Conservation (phyloP, 1,139 yeast species). For the Magnusiomyces magnusii region DNA sequence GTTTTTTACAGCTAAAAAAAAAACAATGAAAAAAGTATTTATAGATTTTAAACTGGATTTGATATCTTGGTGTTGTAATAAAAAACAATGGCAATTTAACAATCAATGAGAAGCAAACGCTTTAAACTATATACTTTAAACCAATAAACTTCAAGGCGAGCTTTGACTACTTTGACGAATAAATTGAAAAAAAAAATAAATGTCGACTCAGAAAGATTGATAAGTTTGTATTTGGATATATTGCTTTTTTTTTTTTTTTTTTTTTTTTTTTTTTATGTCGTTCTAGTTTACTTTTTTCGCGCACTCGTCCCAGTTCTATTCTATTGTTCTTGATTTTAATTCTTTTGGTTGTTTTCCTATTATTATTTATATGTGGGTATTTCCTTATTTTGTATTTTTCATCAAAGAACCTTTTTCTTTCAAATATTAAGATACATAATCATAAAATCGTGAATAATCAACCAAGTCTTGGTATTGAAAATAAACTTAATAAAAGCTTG, state of each 20-base stretch:
- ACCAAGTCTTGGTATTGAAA: neutral
- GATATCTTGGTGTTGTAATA: neutral
- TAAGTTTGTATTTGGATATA: too few species aligned
- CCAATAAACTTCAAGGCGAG: too few species aligned
- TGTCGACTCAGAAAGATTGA: too few species aligned
- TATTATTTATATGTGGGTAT: neutral
- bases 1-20: neutral
- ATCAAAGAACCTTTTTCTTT: too few species aligned
- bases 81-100: neutral
- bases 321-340: neutral
- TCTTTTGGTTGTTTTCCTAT: too few species aligned
- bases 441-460: neutral
- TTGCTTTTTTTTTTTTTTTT: too few species aligned
- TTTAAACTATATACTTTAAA: too few species aligned
- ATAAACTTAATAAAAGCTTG: too few species aligned
- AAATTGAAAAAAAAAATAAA: too few species aligned
- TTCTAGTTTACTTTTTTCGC: too few species aligned
- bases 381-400: neutral
- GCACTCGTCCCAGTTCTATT: neutral
- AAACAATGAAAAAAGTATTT: neutral
- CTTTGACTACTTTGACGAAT: too few species aligned
- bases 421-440: neutral
- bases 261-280: too few species aligned
- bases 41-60: neutral
- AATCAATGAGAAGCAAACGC: neutral